Conservation (phyloP, 257 asterid genomes). For the Penstemon barbatus region DNA sequence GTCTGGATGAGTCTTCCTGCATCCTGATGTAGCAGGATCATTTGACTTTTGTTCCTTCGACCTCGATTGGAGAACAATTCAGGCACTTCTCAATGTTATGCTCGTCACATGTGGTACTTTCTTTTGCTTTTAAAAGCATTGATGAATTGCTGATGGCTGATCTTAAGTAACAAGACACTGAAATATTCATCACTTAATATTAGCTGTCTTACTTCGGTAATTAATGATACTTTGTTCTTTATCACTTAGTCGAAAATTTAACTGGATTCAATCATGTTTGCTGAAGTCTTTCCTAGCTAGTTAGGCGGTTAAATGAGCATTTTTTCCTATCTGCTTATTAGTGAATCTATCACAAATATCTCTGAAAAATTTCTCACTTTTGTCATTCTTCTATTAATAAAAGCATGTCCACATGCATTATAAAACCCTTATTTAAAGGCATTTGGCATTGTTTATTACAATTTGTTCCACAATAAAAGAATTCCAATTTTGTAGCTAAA, state of each 20-base stretch:
- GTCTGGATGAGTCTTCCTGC: constrained; percentile 11
- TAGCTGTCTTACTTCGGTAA: background rate
- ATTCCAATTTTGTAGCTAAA: constrained; percentile 24
- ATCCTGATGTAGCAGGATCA: constrained; percentile 20
- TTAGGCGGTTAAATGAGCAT: background rate
- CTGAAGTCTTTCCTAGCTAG: background rate
- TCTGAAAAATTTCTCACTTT: background rate
- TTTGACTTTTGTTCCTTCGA: constrained; percentile 24
- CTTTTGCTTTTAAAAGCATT: constrained; percentile 6
- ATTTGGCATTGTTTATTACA: constrained; percentile 3
- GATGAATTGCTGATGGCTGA: background rate
- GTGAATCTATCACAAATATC: background rate
- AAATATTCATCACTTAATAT: background rate
- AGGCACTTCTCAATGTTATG: constrained; percentile 6
- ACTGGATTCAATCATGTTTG: constrained; percentile 11
- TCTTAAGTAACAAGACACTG: background rate
- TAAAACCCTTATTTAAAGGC: constrained; percentile 11
- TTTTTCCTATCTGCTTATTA: constrained; percentile 15
- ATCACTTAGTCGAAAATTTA: constrained; percentile 8
- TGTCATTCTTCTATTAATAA: background rate
- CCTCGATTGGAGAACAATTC: constrained; percentile 31
- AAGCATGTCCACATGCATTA: constrained; percentile 3
- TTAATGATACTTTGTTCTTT: constrained; percentile 9
- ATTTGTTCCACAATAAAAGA: constrained; percentile 20
- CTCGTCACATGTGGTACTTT: constrained; percentile 5